Evolutionary conservation across 1,284 basidiomycete species (phyloP), one percentile per base, ranked within the genome.

Genomic region (Melampsora americana): DNA sequence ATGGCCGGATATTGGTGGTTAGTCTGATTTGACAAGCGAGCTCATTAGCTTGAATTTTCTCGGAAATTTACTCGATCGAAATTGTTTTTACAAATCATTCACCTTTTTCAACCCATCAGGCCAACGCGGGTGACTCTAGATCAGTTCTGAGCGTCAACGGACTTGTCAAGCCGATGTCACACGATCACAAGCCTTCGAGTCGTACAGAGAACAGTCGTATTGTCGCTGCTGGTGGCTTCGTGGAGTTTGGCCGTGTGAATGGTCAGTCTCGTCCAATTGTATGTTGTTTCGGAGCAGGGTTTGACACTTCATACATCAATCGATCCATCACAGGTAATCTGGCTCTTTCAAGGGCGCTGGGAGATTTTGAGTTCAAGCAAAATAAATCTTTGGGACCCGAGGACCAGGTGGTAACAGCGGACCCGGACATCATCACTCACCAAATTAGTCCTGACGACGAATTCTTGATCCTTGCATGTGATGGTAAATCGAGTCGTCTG

Each of bases 331-430:
- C 81, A 95, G 93, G 96, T 78, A 99, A 99, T 82, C 88, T 99
- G 75, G 95, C 96, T 0, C 85, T 99, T 59, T 96, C 95, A 26
- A 87, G 96, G 80, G 96, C 96, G 1, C 86, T 99, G 35, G 96
- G 96, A 74, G 96, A 99, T 83, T 99, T 99, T 82, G 94, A 97
- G 81, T 99, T 97, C 87, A 99, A 99, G 87, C 94, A 95, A 84
- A 95, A 95, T 82, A 87, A 88, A 69, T 85, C 87, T 12, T 84
- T 98, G 20, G 84, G 87, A 35, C 89, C 95, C 20, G 95, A 99
- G 84, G 87, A 89, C 76, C 96, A 99, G 84, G 91, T 96, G 76
- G 97, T 99, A 79, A 99, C 96, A 3, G 89, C 93, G 70, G 89
- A 98, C 83, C 96, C 96, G 30, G 96, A 99, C 78, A 87, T 99